Evolutionary conservation across 257 asterid genomes (phyloP).

Genomic region (Capsicum chinense): DNA sequence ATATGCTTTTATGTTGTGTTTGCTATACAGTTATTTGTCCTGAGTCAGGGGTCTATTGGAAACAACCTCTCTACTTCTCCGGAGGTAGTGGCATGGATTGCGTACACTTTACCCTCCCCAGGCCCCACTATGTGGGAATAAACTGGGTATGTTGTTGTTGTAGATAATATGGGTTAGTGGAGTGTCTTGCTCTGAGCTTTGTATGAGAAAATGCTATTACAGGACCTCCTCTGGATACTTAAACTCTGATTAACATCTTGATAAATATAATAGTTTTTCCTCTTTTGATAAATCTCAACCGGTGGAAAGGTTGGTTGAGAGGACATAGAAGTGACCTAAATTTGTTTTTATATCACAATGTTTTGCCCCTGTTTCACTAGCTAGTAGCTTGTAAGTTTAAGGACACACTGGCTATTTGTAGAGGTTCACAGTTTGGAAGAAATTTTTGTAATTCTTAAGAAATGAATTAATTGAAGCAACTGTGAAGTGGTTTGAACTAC

Average conservation of each 20-base stretch:
- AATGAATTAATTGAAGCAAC: neutral
- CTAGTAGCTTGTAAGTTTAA: neutral
- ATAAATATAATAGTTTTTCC: neutral
- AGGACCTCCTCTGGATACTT: neutral
- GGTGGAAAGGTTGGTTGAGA: conserved; percentile 21
- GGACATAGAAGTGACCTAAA: neutral
- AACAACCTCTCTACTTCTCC: too few relatives aligned
- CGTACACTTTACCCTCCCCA: too few relatives aligned
- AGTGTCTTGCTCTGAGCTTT: conserved; percentile 15
- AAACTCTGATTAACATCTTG: conserved; percentile 2
- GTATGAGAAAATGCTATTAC: neutral
- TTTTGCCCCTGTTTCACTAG: neutral
- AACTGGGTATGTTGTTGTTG: too few relatives aligned
- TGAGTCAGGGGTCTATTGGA: too few relatives aligned
- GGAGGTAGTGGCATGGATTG: too few relatives aligned
- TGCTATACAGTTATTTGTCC: too few relatives aligned
- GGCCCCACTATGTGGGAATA: too few relatives aligned
- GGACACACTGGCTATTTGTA: neutral
- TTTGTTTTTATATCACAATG: neutral
- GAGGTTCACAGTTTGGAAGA: neutral
- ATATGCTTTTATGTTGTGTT: too few relatives aligned
- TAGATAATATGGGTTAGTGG: neutral
- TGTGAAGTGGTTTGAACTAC: neutral
- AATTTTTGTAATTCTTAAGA: neutral
- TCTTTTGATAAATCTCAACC: neutral